Conservation (phyloP, 2,329 filamentous ascomycete species). For the Mycogone perniciosa region DNA sequence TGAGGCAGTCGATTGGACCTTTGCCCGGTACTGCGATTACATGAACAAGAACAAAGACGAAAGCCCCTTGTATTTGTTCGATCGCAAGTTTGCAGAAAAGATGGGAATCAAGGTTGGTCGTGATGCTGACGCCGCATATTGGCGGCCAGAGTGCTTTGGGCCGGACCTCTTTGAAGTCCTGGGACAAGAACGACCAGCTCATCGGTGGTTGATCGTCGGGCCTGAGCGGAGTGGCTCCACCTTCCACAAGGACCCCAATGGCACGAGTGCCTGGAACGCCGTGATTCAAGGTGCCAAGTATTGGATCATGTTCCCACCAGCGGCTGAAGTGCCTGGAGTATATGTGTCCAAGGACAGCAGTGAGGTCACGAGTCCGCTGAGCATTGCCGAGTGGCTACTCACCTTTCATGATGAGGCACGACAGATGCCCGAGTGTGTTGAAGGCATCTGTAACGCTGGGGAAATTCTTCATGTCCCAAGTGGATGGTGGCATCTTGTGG, state of each 20-base stretch:
- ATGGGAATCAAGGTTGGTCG: slow-evolving; percentile 64
- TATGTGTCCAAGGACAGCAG: slow-evolving; percentile 84
- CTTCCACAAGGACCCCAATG: slow-evolving; percentile 81
- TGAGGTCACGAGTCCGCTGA: slow-evolving; percentile 88
- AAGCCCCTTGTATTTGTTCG: slow-evolving; percentile 88
- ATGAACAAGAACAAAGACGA: slow-evolving; percentile 77
- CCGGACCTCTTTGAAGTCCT: slow-evolving; percentile 79
- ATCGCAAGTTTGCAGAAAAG: slow-evolving; percentile 78
- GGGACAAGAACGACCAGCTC: slow-evolving; percentile 71
- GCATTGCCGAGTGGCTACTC: slow-evolving; percentile 94
- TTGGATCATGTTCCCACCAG: slow-evolving; percentile 96
- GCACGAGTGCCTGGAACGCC: slow-evolving; percentile 84
- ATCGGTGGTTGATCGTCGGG: slow-evolving; percentile 88
- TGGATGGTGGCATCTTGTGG: slow-evolving; percentile 95
- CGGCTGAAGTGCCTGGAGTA: slow-evolving; percentile 74
- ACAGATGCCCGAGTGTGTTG: slow-evolving; percentile 66
- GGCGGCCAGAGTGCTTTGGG: slow-evolving; percentile 77
- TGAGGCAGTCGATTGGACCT: slow-evolving; percentile 88
- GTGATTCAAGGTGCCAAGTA: slow-evolving; percentile 87
- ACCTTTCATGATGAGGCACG: slow-evolving; percentile 83
- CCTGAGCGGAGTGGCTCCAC: slow-evolving; percentile 83
- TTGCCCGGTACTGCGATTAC: slow-evolving; percentile 75
- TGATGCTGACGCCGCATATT: slow-evolving; percentile 55
- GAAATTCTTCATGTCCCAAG: slow-evolving; percentile 90
- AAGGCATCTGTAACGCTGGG: slow-evolving; percentile 76